phyloP scores from a whole-genome alignment of 179 eudicot species.

The Spinacia oleracea region DNA sequence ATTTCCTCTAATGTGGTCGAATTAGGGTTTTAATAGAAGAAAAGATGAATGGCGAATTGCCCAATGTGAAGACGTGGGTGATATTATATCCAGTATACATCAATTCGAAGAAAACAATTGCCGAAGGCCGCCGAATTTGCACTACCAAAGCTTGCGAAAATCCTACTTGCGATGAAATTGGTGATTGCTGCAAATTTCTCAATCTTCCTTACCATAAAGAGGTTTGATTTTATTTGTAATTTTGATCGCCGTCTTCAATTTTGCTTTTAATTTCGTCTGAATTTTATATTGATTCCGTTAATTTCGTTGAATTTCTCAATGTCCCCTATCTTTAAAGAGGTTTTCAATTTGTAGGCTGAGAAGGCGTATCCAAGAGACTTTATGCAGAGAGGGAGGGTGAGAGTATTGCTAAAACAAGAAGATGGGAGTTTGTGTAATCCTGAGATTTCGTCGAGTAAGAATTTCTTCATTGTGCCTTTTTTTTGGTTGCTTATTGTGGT shows the following conservation, averaged over 20 bases:
- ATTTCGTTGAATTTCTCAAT: too few species aligned
- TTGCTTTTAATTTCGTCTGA: not conserved
- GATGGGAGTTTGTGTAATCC: conserved; percentile 76
- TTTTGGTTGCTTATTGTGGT: not conserved
- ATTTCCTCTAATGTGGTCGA: conserved; percentile 13
- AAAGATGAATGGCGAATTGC: conserved; percentile 58
- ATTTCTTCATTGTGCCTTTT: not conserved
- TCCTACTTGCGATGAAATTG: conserved; percentile 77
- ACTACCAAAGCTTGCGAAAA: conserved; percentile 79
- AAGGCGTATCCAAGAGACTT: conserved; percentile 93
- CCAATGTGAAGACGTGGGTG: conserved; percentile 73
- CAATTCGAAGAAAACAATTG: conserved; percentile 79
- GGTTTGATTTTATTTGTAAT: conserved; percentile 35
- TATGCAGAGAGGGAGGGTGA: conserved; percentile 88
- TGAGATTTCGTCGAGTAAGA: conserved; percentile 77
- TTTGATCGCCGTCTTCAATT: not conserved
- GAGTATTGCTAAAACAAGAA: conserved; percentile 74
- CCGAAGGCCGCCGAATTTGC: conserved; percentile 77
- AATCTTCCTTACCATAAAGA: conserved; percentile 66
- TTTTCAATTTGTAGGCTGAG: conserved; percentile 40
- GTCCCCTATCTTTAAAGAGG: too few species aligned
- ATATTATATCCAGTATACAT: conserved; percentile 79
- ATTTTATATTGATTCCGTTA: too few species aligned
- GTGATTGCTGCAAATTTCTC: conserved; percentile 64
- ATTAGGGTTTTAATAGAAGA: conserved; percentile 15